phyloP scores from a whole-genome alignment of 1,284 basidiomycete genomes.

The Inonotus hispidus region DNA sequence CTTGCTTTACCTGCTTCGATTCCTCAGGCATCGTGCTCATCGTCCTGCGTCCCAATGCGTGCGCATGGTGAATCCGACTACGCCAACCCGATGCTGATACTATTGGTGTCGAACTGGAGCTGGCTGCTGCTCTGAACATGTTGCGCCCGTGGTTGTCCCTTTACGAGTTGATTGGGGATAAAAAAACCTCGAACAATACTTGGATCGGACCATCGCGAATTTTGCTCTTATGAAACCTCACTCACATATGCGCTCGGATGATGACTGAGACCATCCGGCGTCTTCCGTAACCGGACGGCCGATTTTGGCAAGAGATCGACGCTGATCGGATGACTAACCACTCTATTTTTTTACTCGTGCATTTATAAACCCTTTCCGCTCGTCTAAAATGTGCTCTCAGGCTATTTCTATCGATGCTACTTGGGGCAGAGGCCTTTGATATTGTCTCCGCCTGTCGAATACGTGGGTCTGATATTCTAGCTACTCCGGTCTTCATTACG shows the following conservation, averaged over 20 bases:
- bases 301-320: neutral
- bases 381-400: neutral
- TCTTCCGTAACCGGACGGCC: neutral
- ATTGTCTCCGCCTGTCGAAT: too few relatives aligned
- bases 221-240: neutral
- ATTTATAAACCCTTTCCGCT: too few relatives aligned
- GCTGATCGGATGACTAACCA: neutral
- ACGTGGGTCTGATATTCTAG: too few relatives aligned
- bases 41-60: constrained; percentile 9
- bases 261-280: neutral
- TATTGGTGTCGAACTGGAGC: constrained; percentile 2
- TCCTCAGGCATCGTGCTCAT: constrained; percentile 21
- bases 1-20: constrained; percentile 14
- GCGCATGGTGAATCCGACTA: constrained; percentile 3
- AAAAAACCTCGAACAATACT: neutral
- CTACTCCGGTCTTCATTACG: too few relatives aligned
- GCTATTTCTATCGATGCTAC: neutral
- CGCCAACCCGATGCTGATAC: neutral
- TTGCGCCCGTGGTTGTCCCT: neutral
- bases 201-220: constrained; percentile 10
- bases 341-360: too few relatives aligned
- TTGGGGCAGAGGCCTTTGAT: too few relatives aligned
- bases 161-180: neutral
- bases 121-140: constrained; percentile 7
- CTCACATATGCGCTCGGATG: neutral